Conservation (phyloP, 1,284 basidiomycete genomes). For the Thelephora terrestris region DNA sequence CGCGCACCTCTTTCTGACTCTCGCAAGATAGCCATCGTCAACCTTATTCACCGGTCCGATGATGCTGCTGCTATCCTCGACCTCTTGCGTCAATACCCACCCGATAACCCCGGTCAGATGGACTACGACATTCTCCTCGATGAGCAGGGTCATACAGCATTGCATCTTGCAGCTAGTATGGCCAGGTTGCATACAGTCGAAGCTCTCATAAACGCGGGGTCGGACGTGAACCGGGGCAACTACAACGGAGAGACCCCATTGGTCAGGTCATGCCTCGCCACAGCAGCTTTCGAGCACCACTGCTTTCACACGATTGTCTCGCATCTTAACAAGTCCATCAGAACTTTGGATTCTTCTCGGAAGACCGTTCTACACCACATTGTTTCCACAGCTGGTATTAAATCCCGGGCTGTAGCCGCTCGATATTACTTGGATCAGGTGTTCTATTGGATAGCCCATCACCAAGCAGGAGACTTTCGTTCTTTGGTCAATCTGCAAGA, state of each 20-base stretch:
- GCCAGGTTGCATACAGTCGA: conserved; percentile 61
- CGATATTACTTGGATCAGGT: conserved; percentile 91
- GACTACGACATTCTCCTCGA: conserved; percentile 83
- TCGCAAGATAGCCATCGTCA: conserved; percentile 48
- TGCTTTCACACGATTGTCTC: conserved; percentile 64
- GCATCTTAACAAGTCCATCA: conserved; percentile 62
- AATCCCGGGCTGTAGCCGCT: conserved; percentile 76
- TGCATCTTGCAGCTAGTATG: conserved; percentile 90
- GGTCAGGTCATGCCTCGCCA: conserved; percentile 86
- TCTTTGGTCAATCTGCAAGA: conserved; percentile 89
- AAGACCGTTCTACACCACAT: conserved; percentile 94
- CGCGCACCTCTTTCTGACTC: conserved; percentile 50
- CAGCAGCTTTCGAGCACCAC: conserved; percentile 77
- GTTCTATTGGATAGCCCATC: conserved; percentile 73
- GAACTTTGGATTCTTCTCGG: conserved; percentile 85
- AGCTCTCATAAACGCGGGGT: conserved; percentile 62
- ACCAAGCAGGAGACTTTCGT: conserved; percentile 64
- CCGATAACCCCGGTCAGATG: conserved; percentile 33
- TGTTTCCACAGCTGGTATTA: conserved; percentile 83
- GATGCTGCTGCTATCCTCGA: conserved; percentile 54
- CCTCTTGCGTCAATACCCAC: conserved; percentile 50
- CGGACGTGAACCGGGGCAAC: conserved; percentile 86
- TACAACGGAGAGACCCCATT: conserved; percentile 92
- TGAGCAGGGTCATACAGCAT: conserved; percentile 88
- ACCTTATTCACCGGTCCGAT: conserved; percentile 56